These are phyloP conservation scores for Rhexocercosporidium sp. DNA, from an alignment of 2,329 filamentous ascomycete genomes.

Conservation along the genomic window DNA sequence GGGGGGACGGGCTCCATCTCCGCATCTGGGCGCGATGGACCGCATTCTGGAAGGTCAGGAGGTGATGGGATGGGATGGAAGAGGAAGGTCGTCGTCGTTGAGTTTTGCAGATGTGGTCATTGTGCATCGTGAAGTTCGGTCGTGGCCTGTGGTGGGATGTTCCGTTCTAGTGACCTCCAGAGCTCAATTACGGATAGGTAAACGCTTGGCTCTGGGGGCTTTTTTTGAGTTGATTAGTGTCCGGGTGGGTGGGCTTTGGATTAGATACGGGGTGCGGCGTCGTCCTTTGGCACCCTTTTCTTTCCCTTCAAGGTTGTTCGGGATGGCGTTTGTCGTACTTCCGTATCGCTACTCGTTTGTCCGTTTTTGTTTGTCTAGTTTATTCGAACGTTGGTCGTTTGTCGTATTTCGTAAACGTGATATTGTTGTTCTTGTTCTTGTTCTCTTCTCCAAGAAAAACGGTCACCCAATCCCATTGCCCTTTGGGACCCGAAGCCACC, in stretches of 20 bases:
- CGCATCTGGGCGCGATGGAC: conserved; percentile 1
- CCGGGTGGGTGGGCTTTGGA: neutral
- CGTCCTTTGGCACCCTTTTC: neutral
- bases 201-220: no score
- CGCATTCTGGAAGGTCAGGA: neutral
- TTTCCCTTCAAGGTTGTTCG: neutral
- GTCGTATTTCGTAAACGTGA: conserved; percentile 3
- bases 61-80: neutral
- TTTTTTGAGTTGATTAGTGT: no score
- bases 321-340: neutral
- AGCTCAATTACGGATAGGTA: no score
- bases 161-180: no score
- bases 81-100: neutral
- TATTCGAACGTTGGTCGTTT: neutral
- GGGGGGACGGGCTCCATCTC: conserved; percentile 9
- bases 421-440: neutral
- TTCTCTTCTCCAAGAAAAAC: no score
- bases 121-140: neutral
- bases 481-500: neutral
- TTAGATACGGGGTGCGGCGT: neutral
- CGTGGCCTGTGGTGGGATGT: no score
- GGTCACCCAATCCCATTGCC: no score
- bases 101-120: neutral
- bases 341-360: neutral
- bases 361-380: neutral